These are phyloP conservation scores for Dioscorea dumetorum DNA, from an alignment of 106 monocot species.

Conservation along the genomic window DNA sequence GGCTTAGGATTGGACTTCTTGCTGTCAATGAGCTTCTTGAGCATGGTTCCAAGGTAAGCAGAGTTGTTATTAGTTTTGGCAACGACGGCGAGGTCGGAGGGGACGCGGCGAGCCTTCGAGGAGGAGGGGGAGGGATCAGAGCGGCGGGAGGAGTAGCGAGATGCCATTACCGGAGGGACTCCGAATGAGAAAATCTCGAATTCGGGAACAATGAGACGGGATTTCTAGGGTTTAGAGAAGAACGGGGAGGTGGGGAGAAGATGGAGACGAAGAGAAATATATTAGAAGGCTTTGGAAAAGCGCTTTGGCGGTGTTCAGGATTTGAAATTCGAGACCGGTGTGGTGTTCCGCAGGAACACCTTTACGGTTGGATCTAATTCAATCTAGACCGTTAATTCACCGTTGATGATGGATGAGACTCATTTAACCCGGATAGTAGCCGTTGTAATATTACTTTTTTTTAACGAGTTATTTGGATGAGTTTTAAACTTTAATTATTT, in stretches of 20 bases:
- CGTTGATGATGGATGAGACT: too few relatives aligned
- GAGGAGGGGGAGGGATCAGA: conserved; percentile 19
- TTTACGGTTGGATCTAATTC: too few relatives aligned
- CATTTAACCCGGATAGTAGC: too few relatives aligned
- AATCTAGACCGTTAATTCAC: too few relatives aligned
- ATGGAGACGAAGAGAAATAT: background rate
- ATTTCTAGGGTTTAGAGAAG: background rate
- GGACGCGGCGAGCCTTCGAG: conserved; percentile 3
- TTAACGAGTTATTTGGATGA: too few relatives aligned
- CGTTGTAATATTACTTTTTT: too few relatives aligned
- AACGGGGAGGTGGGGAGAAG: background rate
- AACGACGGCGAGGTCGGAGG: conserved; percentile 6
- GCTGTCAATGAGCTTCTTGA: conserved; percentile 73
- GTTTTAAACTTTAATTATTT: too few relatives aligned
- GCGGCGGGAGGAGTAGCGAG: conserved; percentile 47
- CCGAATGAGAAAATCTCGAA: background rate
- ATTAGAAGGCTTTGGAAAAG: background rate
- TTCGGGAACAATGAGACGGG: background rate
- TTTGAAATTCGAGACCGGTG: background rate
- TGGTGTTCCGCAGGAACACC: background rate
- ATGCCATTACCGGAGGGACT: conserved; percentile 14
- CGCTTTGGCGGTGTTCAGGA: background rate
- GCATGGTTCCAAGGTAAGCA: conserved; percentile 47
- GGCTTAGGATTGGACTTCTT: conserved; percentile 18
- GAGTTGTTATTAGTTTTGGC: conserved; percentile 9